These are phyloP conservation scores for Ustilago sp. DNA, from an alignment of 1,284 basidiomycete species.

Conservation along the genomic window DNA sequence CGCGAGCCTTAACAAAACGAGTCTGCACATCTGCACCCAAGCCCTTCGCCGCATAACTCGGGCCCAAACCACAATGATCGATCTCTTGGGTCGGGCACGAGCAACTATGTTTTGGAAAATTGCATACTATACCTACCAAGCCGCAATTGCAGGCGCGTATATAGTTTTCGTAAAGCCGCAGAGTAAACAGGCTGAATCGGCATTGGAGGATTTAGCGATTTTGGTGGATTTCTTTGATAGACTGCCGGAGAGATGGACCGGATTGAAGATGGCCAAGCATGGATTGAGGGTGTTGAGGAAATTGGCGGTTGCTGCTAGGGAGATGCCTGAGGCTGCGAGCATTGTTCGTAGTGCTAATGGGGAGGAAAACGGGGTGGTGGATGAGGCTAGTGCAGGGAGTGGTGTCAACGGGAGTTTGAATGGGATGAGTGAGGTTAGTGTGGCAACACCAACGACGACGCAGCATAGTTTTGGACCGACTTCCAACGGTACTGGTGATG, in stretches of 20 bases:
- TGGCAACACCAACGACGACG: not conserved
- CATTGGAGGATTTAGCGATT: conserved; percentile 38
- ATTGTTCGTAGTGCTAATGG: conserved; percentile 14
- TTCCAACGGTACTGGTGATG: too few species aligned
- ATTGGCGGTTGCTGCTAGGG: conserved; percentile 37
- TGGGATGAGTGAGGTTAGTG: not conserved
- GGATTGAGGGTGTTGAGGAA: conserved; percentile 46
- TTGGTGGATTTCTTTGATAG: conserved; percentile 44
- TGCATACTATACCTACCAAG: conserved; percentile 48
- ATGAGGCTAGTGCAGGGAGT: not conserved
- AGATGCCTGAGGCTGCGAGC: conserved; percentile 38
- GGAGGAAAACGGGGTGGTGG: not conserved
- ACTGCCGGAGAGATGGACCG: conserved; percentile 43
- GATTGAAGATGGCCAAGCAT: conserved; percentile 43
- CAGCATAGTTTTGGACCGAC: not conserved
- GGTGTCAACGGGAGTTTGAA: too few species aligned
- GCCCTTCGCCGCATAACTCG: conserved; percentile 39
- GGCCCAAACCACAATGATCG: conserved; percentile 41
- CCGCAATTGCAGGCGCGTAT: conserved; percentile 43
- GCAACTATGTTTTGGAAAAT: conserved; percentile 53
- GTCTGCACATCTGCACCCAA: conserved; percentile 41
- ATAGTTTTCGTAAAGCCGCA: conserved; percentile 42
- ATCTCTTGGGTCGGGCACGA: conserved; percentile 28
- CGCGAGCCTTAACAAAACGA: conserved; percentile 25
- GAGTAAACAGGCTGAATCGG: conserved; percentile 39